A percentile compares a stretch with the other conserved stretches of the same genome.
Conservation (phyloP, 805 yeast species). For the Maudiozyma bulderi region DNA sequence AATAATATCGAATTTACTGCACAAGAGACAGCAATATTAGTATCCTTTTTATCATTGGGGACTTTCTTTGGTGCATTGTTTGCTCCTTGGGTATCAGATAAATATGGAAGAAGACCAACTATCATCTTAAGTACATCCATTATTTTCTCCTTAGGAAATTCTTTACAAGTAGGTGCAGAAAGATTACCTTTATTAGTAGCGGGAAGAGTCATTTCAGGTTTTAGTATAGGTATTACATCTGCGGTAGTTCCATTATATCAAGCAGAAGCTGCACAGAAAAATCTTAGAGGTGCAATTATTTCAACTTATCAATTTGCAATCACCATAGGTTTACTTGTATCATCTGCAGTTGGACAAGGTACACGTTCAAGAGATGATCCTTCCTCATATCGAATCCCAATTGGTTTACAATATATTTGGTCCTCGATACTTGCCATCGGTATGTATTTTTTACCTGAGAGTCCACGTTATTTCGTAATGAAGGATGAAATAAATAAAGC, state of each 20-base stretch:
- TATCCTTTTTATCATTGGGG: slow-evolving; percentile 71
- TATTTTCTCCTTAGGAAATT: slow-evolving; percentile 61
- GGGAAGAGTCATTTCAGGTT: slow-evolving; percentile 66
- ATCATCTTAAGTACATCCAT: slow-evolving; percentile 52
- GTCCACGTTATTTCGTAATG: slow-evolving; percentile 75
- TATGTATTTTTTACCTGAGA: slow-evolving; percentile 73
- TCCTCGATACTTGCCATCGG: slow-evolving; percentile 52
- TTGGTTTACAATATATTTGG: slow-evolving; percentile 71
- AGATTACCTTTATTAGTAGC: slow-evolving; percentile 48
- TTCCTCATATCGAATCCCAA: slow-evolving; percentile 65
- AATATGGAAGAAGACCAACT: slow-evolving; percentile 60
- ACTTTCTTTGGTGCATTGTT: slow-evolving; percentile 60
- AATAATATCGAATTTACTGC: slow-evolving; percentile 41
- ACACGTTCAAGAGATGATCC: slow-evolving; percentile 45
- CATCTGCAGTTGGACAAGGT: slow-evolving; percentile 73
- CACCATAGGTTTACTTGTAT: slow-evolving; percentile 71
- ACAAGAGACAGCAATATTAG: slow-evolving; percentile 58
- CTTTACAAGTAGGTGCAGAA: slow-evolving; percentile 53
- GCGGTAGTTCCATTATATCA: slow-evolving; percentile 78
- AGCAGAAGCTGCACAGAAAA: slow-evolving; percentile 78
- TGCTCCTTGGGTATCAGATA: slow-evolving; percentile 60
- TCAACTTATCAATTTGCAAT: slow-evolving; percentile 84
- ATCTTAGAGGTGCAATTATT: slow-evolving; percentile 73
- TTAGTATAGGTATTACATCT: slow-evolving; percentile 65
- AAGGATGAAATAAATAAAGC: slow-evolving; percentile 64